A percentile compares a stretch with the other conserved stretches of the same genome.
Conservation (phyloP, 2,329 filamentous ascomycete species). For the Penicillium corylophilum region DNA sequence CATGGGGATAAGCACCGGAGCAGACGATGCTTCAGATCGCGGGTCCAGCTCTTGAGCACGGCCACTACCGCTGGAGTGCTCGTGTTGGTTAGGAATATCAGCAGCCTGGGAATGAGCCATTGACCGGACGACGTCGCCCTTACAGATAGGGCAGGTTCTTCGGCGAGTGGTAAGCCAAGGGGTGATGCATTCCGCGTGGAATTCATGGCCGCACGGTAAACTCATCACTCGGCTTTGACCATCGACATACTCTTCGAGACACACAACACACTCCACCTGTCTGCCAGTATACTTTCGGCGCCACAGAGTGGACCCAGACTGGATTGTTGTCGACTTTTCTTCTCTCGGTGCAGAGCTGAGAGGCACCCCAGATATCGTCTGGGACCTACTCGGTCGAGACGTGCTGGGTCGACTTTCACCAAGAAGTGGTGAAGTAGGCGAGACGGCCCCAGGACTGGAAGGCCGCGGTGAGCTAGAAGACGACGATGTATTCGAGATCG, state of each 20-base stretch:
- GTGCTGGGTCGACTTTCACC: constrained; percentile 30
- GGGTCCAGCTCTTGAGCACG: constrained; percentile 48
- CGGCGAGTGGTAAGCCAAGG: constrained; percentile 95
- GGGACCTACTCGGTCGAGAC: constrained; percentile 35
- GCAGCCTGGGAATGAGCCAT: constrained; percentile 49
- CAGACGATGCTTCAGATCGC: constrained; percentile 50
- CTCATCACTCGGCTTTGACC: constrained; percentile 96
- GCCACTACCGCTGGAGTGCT: constrained; percentile 42
- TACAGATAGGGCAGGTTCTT: constrained; percentile 97
- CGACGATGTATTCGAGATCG: constrained; percentile 64
- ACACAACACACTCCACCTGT: constrained; percentile 90
- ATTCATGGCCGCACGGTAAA: constrained; percentile 94
- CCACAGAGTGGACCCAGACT: constrained; percentile 39
- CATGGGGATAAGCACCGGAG: constrained; percentile 49
- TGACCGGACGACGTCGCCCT: constrained; percentile 81
- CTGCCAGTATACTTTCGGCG: constrained; percentile 61
- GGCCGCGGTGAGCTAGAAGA: constrained; percentile 59
- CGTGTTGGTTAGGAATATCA: constrained; percentile 31
- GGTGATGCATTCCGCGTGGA: constrained; percentile 97
- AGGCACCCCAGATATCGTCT: constrained; percentile 36
- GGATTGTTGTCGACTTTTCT: constrained; percentile 45
- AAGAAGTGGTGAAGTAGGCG: constrained; percentile 77
- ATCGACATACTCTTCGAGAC: constrained; percentile 92
- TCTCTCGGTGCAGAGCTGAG: constrained; percentile 30
- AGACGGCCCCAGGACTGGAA: constrained; percentile 64